These are phyloP conservation scores for Baorangia bicolor DNA, from an alignment of 768 basidiomycete species.

Conservation along the genomic window DNA sequence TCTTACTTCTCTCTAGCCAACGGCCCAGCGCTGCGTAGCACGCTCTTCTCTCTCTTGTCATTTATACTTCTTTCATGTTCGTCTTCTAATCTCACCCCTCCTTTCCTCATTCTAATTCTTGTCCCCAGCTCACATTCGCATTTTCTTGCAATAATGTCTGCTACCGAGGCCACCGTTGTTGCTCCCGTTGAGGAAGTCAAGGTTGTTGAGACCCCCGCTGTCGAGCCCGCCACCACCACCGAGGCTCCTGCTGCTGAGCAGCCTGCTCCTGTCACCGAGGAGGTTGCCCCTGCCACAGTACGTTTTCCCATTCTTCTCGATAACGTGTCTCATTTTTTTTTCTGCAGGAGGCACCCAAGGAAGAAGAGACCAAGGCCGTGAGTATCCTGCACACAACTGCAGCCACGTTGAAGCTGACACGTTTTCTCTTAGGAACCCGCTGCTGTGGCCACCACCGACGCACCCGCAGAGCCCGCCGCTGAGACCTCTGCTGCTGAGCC, in stretches of 20 bases:
- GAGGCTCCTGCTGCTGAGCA: conserved; percentile 29
- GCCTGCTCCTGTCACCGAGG: conserved; percentile 31
- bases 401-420: neutral
- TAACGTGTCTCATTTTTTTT: neutral
- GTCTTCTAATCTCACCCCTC: conserved; percentile 21
- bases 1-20: conserved; percentile 57
- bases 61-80: conserved; percentile 51
- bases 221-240: conserved; percentile 31
- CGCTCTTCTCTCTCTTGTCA: conserved; percentile 60
- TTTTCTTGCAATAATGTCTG: conserved; percentile 78
- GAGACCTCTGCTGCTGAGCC: conserved; percentile 34
- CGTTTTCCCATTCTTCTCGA: conserved; percentile 15
- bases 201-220: conserved; percentile 40
- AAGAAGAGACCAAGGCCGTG: conserved; percentile 41
- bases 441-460: conserved; percentile 26
- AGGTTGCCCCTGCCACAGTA: conserved; percentile 36
- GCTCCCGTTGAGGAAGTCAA: conserved; percentile 54
- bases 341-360: conserved; percentile 41
- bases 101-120: neutral
- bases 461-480: conserved; percentile 26
- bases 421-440: conserved; percentile 36
- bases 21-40: conserved; percentile 55
- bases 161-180: conserved; percentile 56
- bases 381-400: neutral
- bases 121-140: conserved; percentile 51